phyloP scores from a whole-genome alignment of 805 yeast species.

The Saccharomycopsis sp. region DNA sequence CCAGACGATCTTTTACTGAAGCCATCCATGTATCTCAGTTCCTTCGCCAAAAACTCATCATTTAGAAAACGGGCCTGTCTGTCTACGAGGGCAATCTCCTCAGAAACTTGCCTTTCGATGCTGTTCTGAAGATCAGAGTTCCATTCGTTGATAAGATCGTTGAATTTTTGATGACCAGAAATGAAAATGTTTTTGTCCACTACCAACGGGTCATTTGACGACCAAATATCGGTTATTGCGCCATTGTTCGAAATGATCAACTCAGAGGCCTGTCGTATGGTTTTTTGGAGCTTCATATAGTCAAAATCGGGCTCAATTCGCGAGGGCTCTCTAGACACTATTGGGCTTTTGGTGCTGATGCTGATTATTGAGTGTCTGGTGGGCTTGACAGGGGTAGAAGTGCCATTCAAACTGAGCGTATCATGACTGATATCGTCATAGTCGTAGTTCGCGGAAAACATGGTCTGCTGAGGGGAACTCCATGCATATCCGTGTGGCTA shows the following conservation, averaged over 20 bases:
- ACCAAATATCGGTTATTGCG: background rate
- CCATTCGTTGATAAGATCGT: background rate
- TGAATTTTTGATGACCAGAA: background rate
- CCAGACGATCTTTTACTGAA: background rate
- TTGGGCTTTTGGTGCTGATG: background rate
- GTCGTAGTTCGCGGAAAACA: background rate
- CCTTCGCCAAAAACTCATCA: background rate
- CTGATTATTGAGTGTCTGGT: background rate
- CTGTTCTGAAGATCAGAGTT: background rate
- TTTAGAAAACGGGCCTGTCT: background rate
- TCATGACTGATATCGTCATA: background rate
- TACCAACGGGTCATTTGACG: background rate
- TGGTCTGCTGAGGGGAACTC: background rate
- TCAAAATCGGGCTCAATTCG: background rate
- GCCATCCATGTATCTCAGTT: background rate
- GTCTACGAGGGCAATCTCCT: background rate
- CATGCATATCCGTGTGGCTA: background rate
- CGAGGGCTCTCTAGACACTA: too few species aligned
- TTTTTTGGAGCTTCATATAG: background rate
- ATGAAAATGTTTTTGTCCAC: background rate
- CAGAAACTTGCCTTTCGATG: background rate
- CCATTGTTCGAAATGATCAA: background rate
- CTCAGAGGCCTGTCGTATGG: background rate
- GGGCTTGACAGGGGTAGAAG: background rate
- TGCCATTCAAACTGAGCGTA: background rate